These are phyloP conservation scores for Boletellus emodensis DNA, from an alignment of 768 basidiomycete species.

Conservation along the genomic window DNA sequence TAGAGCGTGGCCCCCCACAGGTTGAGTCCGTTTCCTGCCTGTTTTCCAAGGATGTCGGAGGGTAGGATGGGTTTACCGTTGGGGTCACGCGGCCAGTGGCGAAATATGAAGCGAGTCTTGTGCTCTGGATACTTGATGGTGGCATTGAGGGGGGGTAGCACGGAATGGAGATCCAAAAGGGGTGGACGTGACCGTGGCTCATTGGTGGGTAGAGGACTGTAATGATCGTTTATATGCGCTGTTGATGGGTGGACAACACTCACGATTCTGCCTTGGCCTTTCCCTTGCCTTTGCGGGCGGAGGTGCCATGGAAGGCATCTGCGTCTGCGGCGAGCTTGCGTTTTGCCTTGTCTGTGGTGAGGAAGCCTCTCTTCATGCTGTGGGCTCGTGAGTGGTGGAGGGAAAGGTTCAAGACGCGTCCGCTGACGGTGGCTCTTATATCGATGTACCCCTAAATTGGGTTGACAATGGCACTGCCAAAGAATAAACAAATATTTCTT, in stretches of 20 bases:
- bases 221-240: no score
- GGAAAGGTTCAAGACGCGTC: no score
- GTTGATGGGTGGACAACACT: neutral
- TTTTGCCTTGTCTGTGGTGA: slow-evolving; percentile 21
- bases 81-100: slow-evolving; percentile 27
- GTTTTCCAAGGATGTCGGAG: slow-evolving; percentile 16
- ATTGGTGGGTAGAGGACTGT: neutral
- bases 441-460: no score
- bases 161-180: slow-evolving; percentile 8
- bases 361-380: slow-evolving; percentile 25
- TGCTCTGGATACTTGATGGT: neutral
- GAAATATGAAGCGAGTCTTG: slow-evolving; percentile 17
- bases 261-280: slow-evolving; percentile 4
- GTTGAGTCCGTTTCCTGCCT: slow-evolving; percentile 16
- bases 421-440: neutral
- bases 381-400: no score
- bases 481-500: no score
- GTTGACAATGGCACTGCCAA: no score
- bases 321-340: slow-evolving; percentile 18
- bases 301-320: slow-evolving; percentile 17
- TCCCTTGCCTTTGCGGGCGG: neutral
- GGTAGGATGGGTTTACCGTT: slow-evolving; percentile 12
- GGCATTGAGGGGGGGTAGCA: neutral
- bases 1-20: slow-evolving; percentile 29
- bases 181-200: neutral